These are phyloP conservation scores for Teunomyces pallodes DNA, from an alignment of 805 yeast species.

Conservation along the genomic window DNA sequence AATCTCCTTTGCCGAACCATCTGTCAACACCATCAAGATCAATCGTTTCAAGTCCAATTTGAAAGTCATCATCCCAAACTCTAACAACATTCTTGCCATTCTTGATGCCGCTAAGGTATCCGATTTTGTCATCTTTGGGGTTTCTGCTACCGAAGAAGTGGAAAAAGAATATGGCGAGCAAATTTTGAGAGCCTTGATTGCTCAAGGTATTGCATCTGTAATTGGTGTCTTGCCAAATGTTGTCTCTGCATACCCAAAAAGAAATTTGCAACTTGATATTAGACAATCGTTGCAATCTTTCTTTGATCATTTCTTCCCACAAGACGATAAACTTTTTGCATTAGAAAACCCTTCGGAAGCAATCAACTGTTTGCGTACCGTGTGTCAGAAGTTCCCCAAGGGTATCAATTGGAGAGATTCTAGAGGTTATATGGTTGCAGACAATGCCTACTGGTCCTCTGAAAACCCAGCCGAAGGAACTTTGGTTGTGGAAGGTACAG, in stretches of 20 bases:
- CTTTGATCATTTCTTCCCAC: constrained; percentile 50
- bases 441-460: constrained; percentile 47
- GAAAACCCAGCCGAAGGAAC: constrained; percentile 26
- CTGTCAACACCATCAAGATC: constrained; percentile 52
- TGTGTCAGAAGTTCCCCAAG: constrained; percentile 86
- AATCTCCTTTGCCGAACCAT: constrained; percentile 34
- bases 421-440: constrained; percentile 86
- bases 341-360: constrained; percentile 68
- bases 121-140: constrained; percentile 85
- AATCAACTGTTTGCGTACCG: constrained; percentile 64
- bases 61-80: constrained; percentile 72
- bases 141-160: constrained; percentile 84
- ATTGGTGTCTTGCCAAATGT: constrained; percentile 78
- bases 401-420: constrained; percentile 88
- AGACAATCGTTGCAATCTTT: constrained; percentile 43
- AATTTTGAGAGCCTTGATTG: constrained; percentile 78
- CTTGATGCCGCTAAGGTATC: constrained; percentile 86
- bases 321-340: constrained; percentile 72
- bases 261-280: constrained; percentile 69
- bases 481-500: constrained; percentile 73
- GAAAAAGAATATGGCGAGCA: constrained; percentile 81
- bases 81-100: constrained; percentile 60
- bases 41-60: constrained; percentile 72
- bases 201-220: constrained; percentile 87
- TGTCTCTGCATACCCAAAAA: constrained; percentile 63